Percentiles rank a stretch among this genome's conserved stretches.
Evolutionary conservation across 1,284 basidiomycete genomes (phyloP).

Genomic region (Cutaneotrichosporon cavernicola): DNA sequence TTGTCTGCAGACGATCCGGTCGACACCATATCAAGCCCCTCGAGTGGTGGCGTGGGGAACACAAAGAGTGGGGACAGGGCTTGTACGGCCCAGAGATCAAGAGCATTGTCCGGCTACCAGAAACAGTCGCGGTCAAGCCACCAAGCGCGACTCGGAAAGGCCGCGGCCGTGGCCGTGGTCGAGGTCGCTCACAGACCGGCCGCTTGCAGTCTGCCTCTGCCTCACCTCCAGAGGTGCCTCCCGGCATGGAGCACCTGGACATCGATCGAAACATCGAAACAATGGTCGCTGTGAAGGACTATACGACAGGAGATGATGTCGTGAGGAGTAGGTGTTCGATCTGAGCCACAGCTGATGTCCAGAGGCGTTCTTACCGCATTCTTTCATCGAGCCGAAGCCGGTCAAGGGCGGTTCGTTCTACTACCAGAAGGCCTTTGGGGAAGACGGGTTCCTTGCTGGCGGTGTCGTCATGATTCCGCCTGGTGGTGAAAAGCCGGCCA

Average conservation of each 20-base stretch:
- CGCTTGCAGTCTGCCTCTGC: conserved; percentile 10
- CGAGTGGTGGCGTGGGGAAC: conserved; percentile 91
- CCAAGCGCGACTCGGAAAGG: neutral
- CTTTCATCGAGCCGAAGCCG: conserved; percentile 61
- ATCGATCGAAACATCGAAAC: conserved; percentile 80
- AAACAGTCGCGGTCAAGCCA: neutral
- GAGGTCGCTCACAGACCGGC: neutral
- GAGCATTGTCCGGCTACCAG: conserved; percentile 61
- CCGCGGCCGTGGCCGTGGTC: neutral
- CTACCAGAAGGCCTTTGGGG: conserved; percentile 94
- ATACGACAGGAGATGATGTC: conserved; percentile 62
- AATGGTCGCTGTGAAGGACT: conserved; percentile 69
- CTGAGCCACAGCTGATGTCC: conserved; percentile 6
- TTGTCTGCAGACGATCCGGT: conserved; percentile 64
- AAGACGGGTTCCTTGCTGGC: conserved; percentile 87
- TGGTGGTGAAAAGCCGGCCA: conserved; percentile 72
- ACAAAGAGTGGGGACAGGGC: conserved; percentile 68
- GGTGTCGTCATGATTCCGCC: conserved; percentile 69
- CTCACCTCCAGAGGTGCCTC: conserved; percentile 43
- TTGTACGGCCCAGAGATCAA: conserved; percentile 74
- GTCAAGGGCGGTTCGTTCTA: conserved; percentile 63
- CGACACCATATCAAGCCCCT: conserved; percentile 74
- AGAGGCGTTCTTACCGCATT: conserved; percentile 47
- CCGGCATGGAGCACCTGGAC: conserved; percentile 52
- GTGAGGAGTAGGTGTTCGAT: conserved; percentile 63